phyloP scores from a whole-genome alignment of 1,284 basidiomycete species.

The Flammula alnicola region DNA sequence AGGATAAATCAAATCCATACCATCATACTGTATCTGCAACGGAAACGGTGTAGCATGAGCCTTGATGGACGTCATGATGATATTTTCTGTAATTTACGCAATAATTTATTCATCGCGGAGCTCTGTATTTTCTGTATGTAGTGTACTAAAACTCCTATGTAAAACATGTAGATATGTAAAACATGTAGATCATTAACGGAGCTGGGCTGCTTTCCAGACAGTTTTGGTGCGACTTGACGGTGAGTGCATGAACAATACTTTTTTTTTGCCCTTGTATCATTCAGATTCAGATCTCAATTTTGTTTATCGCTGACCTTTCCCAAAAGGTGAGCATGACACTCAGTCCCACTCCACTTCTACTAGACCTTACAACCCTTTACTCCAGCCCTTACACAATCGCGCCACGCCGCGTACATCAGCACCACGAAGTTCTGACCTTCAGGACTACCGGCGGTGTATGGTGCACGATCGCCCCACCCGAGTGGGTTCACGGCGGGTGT shows the following conservation, averaged over 20 bases:
- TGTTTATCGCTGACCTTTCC: no score
- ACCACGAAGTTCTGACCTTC: constrained; percentile 47
- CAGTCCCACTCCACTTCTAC: no score
- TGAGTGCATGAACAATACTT: no score
- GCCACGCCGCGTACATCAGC: constrained; percentile 46
- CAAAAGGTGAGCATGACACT: no score
- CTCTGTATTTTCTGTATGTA: background rate
- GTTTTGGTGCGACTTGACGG: no score
- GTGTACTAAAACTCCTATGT: no score
- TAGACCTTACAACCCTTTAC: constrained; percentile 15
- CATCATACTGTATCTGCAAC: background rate
- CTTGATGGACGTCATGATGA: background rate
- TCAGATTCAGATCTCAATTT: no score
- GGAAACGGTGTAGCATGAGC: background rate
- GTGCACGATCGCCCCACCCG: constrained; percentile 36
- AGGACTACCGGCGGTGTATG: constrained; percentile 42
- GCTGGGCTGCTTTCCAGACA: no score
- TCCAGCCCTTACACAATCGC: constrained; percentile 37
- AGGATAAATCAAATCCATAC: constrained; percentile 2
- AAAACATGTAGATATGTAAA: constrained; percentile 1
- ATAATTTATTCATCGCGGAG: background rate
- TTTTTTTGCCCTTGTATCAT: no score
- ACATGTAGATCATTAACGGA: no score
- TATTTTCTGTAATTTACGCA: background rate
- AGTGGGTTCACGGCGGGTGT: constrained; percentile 45